Conservation (phyloP, 2,329 filamentous ascomycete genomes). For the Juglanconis sp. region DNA sequence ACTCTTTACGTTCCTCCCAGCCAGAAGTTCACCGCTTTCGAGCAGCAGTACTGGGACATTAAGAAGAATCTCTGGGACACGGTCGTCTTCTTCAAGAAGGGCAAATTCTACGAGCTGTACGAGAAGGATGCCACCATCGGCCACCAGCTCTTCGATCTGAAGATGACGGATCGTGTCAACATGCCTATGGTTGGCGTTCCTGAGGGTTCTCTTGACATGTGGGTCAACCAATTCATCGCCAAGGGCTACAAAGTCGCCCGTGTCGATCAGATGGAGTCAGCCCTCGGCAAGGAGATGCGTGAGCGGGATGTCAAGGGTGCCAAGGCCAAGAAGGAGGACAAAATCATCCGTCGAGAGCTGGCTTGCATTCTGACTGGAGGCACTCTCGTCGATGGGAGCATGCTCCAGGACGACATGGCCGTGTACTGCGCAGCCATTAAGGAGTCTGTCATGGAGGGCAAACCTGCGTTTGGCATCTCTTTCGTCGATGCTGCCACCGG, state of each 20-base stretch:
- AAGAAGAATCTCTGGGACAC: conserved; percentile 98
- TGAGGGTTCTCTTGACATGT: conserved; percentile 90
- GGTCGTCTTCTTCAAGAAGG: conserved; percentile 99
- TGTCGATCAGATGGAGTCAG: conserved; percentile 95
- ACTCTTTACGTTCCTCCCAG: conserved; percentile 84
- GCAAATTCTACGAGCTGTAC: conserved; percentile 98
- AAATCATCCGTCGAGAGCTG: conserved; percentile 88
- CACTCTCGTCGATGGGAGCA: conserved; percentile 89
- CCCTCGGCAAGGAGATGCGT: conserved; percentile 97
- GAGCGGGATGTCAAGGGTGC: conserved; percentile 67
- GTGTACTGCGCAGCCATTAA: conserved; percentile 97
- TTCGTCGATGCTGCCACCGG: conserved; percentile 96
- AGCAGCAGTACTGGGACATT: conserved; percentile 99
- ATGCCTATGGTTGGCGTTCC: conserved; percentile 99
- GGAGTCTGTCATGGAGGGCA: conserved; percentile 67
- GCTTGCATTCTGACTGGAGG: conserved; percentile 88
- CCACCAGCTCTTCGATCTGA: conserved; percentile 94
- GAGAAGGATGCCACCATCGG: conserved; percentile 97
- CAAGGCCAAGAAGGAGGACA: conserved; percentile 72
- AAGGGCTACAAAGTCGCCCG: conserved; percentile 97
- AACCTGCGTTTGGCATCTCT: conserved; percentile 83
- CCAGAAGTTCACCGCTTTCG: conserved; percentile 87
- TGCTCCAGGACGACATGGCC: conserved; percentile 97
- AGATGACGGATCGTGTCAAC: conserved; percentile 95
- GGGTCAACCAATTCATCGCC: conserved; percentile 97